Base-by-base conservation (phyloP, 768 basidiomycete genomes). In the Amanita jacksonii region DNA sequence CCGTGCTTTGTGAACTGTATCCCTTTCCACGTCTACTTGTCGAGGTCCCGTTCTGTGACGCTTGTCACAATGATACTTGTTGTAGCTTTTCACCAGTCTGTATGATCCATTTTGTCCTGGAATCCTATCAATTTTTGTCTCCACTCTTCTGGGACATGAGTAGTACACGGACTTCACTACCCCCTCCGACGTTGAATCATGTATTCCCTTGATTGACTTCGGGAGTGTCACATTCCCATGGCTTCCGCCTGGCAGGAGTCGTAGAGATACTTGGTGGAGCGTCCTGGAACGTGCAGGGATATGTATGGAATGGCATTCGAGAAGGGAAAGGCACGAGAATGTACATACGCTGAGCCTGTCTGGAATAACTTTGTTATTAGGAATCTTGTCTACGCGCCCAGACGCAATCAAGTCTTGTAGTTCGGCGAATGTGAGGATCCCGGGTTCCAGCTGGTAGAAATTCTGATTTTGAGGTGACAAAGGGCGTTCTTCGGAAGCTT, bases 291-390 rank as follows among this genome's bases (percentile, higher is more conserved):
- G n/a, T n/a, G n/a, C n/a, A n/a, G 9, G 7, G 16, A 23, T 12
- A 34, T 30, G 4, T 22, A 12, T 22, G 40, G 33, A 41, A 46
- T 36, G 9, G 22, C 27, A 31, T 41, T 33, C 27, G 41, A 16
- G 16, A 44, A 30, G 50, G 31, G 22, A 28, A 31, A 42, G 47
- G 42, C 38, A 16, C 25, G 27, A 57, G n/a, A n/a, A n/a, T n/a
- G n/a, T n/a, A n/a, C 75, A 49, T 54, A 85, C 86, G 62, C 80
- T 84, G 27, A 88, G 52, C 2, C 57, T 63, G n/a, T 80, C 68
- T 0, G 81, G 77, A 35, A 89, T 85, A 43, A 69, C 48, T 51
- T 79, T 84, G 57, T 87, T 89, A 53, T 88, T 83, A 1, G 86
- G 86, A 28, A 89, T 85, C 55, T 78, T 62, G 50, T 85, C 81